Conservation (phyloP, 176 grass and related monocot genomes). For the Carex myosuroides region DNA sequence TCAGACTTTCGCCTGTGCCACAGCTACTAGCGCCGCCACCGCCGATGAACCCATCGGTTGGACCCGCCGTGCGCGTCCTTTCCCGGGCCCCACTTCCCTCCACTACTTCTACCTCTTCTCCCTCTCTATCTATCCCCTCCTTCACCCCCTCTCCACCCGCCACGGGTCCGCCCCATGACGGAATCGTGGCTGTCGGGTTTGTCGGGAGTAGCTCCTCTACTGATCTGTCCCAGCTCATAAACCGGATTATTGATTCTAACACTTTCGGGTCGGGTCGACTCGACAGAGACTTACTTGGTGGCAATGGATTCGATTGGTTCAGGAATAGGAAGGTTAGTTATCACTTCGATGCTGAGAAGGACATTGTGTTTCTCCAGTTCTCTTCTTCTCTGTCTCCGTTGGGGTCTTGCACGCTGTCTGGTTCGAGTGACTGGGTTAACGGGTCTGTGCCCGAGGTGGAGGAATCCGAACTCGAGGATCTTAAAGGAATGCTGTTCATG, state of each 20-base stretch:
- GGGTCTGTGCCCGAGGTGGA: constrained; percentile 18
- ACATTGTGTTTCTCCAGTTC: constrained; percentile 61
- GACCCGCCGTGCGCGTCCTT: constrained; percentile 25
- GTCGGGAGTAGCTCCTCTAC: constrained; percentile 31
- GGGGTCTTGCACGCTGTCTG: not conserved
- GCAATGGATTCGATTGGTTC: constrained; percentile 30
- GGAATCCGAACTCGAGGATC: constrained; percentile 28
- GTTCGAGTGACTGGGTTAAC: not conserved
- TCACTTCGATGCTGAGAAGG: constrained; percentile 51
- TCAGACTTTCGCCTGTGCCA: not conserved
- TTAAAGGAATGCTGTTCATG: constrained; percentile 68
- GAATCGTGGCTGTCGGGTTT: constrained; percentile 65
- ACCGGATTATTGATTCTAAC: constrained; percentile 61
- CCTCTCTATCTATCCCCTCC: constrained; percentile 18
- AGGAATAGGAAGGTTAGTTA: constrained; percentile 45
- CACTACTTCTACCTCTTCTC: constrained; percentile 22
- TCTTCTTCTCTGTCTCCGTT: constrained; percentile 26
- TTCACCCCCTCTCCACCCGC: not conserved
- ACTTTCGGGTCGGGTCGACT: constrained; percentile 55
- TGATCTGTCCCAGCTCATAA: constrained; percentile 47
- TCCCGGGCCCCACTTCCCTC: constrained; percentile 23
- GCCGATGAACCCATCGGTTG: constrained; percentile 40
- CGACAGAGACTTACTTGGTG: constrained; percentile 27
- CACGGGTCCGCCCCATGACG: constrained; percentile 30
- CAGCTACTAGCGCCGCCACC: constrained; percentile 26